Base-by-base conservation (phyloP, 805 yeast species). In the Spathaspora girioi region DNA sequence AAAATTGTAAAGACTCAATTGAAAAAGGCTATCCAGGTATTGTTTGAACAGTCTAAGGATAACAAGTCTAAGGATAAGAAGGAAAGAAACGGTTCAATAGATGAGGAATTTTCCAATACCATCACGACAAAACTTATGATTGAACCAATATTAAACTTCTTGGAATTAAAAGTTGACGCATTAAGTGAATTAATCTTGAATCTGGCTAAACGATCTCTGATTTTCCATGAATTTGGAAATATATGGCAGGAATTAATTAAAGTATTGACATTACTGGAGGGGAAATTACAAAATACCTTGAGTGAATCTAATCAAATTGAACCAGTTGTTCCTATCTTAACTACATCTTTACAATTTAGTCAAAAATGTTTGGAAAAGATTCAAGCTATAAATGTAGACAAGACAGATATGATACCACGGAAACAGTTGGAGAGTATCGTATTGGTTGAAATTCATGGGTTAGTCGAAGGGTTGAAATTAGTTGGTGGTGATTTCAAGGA, bases 21-120 rank as follows among this genome's bases (percentile, higher is more conserved):
- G 1, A 38, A 43, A 18, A 43, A 52, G 10, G 45, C 60, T 29
- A 29, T 62, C 12, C 49, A 55, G 7, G 23, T 42, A 6, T 11
- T 60, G 11, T 27, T 50, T 12, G 51, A 51, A 31, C 46, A 27
- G n/a, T 47, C 15, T 51, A 45, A 14, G 47, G 51, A 26, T 18
- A 32, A 27, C 27, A 32, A 19, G 15, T 11, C 44, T 47, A 29
- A 40, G 15, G 2, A 42, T 6, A 42, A 29, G 10, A 29, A 50
- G n/a, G n/a, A n/a, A n/a, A n/a, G n/a, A 23, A n/a, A 18, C 1
- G 11, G 15, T 3, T 46, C 55, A 5, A 54, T 42, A 15, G 60
- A 70, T 6, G 76, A 71, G 49, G 77, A 73, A 52, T 47, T 47
- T 8, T 58, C 61, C 31, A 74, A 74, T 55, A 68, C 75, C 1